Evolutionary conservation across 208 protist species (phyloP).

Genomic region (Vickermania spadyakhi): DNA sequence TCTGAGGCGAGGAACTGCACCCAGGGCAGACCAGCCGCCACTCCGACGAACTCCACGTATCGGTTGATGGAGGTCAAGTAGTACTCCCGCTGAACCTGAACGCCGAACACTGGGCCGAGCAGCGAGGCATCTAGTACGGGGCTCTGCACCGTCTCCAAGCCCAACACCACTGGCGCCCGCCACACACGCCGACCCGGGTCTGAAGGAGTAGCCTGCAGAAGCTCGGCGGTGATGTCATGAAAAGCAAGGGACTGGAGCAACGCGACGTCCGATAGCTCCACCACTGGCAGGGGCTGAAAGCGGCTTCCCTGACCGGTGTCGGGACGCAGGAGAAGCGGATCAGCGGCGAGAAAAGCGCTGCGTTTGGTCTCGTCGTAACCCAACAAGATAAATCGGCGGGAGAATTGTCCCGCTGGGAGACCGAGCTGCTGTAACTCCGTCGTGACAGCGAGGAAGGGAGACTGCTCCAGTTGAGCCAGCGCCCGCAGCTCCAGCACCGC

Average conservation of each 20-base stretch:
- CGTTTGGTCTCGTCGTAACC: background rate
- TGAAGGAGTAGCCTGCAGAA: background rate
- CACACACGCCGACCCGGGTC: background rate
- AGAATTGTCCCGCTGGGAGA: background rate
- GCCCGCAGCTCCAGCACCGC: background rate
- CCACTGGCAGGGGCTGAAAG: background rate
- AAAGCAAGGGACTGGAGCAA: background rate
- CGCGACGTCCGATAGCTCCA: background rate
- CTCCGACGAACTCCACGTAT: slow-evolving; percentile 40
- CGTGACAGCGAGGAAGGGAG: background rate
- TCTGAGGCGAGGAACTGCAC: slow-evolving; percentile 3
- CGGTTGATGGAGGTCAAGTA: slow-evolving; percentile 10
- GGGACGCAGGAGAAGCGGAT: background rate
- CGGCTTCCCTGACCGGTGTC: background rate
- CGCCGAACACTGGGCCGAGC: slow-evolving; percentile 16
- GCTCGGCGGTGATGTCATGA: background rate
- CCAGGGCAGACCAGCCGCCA: slow-evolving; percentile 46
- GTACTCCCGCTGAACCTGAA: slow-evolving; percentile 7
- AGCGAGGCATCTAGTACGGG: slow-evolving; percentile 13
- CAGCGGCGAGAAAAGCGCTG: background rate
- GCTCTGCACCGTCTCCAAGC: background rate
- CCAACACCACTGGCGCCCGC: background rate
- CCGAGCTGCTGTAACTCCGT: background rate
- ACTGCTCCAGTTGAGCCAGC: background rate
- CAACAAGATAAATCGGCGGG: background rate